Evolutionary conservation across 176 grass and related monocot species (phyloP).

Genomic region (Aegilops umbellulata): DNA sequence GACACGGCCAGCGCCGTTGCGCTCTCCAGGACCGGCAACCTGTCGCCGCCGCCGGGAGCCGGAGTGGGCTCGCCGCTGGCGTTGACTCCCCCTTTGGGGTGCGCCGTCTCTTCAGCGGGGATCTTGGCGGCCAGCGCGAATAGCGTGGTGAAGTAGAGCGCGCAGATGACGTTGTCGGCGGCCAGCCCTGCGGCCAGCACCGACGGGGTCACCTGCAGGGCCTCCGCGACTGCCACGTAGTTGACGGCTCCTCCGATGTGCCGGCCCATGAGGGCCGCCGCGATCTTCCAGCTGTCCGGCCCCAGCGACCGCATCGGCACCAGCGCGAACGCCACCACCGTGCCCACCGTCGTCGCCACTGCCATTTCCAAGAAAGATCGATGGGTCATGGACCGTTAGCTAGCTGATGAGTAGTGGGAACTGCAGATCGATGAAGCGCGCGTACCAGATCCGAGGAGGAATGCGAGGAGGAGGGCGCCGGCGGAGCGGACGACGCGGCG

Average conservation of each 20-base stretch:
- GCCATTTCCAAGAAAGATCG: neutral
- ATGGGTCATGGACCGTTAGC: neutral
- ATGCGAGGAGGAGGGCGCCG: no score
- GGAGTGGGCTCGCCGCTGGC: neutral
- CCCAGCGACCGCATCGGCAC: slow-evolving; percentile 82
- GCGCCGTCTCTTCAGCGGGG: slow-evolving; percentile 33
- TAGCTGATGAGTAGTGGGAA: no score
- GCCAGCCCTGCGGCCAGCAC: slow-evolving; percentile 58
- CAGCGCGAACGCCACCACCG: slow-evolving; percentile 60
- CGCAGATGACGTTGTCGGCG: slow-evolving; percentile 84
- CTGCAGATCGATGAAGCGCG: no score
- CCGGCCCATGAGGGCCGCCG: slow-evolving; percentile 73
- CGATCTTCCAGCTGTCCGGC: slow-evolving; percentile 73
- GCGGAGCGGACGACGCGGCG: no score
- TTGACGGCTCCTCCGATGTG: slow-evolving; percentile 87
- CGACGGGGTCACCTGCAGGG: slow-evolving; percentile 58
- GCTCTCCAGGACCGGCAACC: slow-evolving; percentile 58
- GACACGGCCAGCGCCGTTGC: slow-evolving; percentile 47
- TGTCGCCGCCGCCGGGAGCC: slow-evolving; percentile 20
- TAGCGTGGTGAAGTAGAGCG: neutral
- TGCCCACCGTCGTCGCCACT: slow-evolving; percentile 68
- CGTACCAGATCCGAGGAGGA: no score
- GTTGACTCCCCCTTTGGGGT: neutral
- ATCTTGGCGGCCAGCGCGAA: slow-evolving; percentile 47
- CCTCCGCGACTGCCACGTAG: slow-evolving; percentile 74